Evolutionary conservation across 106 monocot species (phyloP).

Genomic region (Ottelia alismoides): DNA sequence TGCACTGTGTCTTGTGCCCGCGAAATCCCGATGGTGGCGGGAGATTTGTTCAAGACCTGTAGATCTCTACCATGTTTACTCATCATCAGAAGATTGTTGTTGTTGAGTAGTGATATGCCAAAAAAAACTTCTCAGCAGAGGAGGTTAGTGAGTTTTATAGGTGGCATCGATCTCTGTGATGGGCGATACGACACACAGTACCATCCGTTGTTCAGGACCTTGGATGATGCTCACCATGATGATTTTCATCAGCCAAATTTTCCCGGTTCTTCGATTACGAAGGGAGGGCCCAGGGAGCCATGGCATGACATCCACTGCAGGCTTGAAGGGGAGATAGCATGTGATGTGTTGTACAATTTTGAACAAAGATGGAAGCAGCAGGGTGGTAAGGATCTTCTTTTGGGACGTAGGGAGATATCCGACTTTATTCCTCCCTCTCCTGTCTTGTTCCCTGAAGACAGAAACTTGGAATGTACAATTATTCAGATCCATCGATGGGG

Average conservation of each 20-base stretch:
- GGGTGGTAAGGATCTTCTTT: not conserved
- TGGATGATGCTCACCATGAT: slow-evolving; percentile 8
- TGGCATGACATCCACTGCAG: slow-evolving; percentile 28
- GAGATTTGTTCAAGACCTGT: slow-evolving; percentile 21
- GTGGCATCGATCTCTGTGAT: slow-evolving; percentile 37
- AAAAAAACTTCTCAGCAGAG: not conserved
- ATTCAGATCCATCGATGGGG: slow-evolving; percentile 52
- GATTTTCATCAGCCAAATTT: slow-evolving; percentile 51
- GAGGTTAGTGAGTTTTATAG: slow-evolving; percentile 25
- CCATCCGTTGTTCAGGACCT: slow-evolving; percentile 31
- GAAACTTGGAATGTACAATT: slow-evolving; percentile 25
- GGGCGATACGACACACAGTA: slow-evolving; percentile 36
- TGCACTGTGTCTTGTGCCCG: slow-evolving; percentile 31
- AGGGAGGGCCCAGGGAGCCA: slow-evolving; percentile 39
- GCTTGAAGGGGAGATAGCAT: slow-evolving; percentile 20
- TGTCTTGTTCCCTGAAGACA: not conserved
- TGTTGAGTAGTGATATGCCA: slow-evolving; percentile 13
- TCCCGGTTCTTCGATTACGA: slow-evolving; percentile 17
- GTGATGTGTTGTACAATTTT: slow-evolving; percentile 35
- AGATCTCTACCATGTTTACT: slow-evolving; percentile 37
- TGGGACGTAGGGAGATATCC: slow-evolving; percentile 5
- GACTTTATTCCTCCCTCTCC: not conserved
- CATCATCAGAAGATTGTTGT: slow-evolving; percentile 16
- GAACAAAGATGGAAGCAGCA: slow-evolving; percentile 32
- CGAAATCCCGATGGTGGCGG: slow-evolving; percentile 25